Evolutionary conservation across 2,329 filamentous ascomycete species (phyloP).

Genomic region (Colletotrichum sp.): DNA sequence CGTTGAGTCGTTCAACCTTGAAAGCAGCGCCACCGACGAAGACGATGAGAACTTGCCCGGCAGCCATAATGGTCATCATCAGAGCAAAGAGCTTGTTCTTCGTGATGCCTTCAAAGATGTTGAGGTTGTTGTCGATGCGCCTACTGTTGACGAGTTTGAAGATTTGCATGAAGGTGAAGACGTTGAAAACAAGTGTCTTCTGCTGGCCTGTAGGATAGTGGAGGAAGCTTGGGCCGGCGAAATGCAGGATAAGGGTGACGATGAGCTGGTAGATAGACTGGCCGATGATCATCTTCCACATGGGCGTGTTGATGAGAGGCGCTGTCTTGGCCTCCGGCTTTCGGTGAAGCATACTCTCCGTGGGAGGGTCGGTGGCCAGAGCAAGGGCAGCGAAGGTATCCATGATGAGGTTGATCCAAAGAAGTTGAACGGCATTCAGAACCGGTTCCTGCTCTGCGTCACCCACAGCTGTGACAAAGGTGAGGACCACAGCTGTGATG

Average conservation of each 20-base stretch:
- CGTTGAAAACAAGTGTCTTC: constrained; percentile 78
- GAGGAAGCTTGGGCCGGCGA: constrained; percentile 55
- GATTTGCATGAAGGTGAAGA: constrained; percentile 86
- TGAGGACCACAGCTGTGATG: constrained; percentile 79
- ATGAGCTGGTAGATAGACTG: constrained; percentile 79
- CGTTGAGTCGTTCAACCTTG: constrained; percentile 54
- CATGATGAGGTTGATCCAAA: constrained; percentile 89
- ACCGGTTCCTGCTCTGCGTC: constrained; percentile 68
- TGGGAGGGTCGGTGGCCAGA: constrained; percentile 76
- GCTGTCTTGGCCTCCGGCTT: constrained; percentile 78
- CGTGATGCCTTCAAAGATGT: constrained; percentile 74
- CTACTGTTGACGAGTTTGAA: constrained; percentile 80
- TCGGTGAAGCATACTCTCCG: constrained; percentile 69
- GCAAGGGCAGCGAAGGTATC: constrained; percentile 83
- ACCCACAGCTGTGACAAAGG: constrained; percentile 78
- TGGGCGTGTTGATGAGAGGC: constrained; percentile 73
- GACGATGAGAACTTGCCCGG: constrained; percentile 73
- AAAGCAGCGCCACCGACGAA: constrained; percentile 73
- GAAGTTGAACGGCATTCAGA: constrained; percentile 77
- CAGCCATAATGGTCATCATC: constrained; percentile 74
- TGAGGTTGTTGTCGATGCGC: constrained; percentile 76
- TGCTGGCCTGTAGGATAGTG: constrained; percentile 50
- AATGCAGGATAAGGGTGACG: constrained; percentile 75
- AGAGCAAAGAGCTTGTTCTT: constrained; percentile 73
- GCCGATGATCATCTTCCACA: constrained; percentile 92